These are phyloP conservation scores for Monilinia fructigena DNA, from an alignment of 2,329 filamentous ascomycete species.

Conservation along the genomic window DNA sequence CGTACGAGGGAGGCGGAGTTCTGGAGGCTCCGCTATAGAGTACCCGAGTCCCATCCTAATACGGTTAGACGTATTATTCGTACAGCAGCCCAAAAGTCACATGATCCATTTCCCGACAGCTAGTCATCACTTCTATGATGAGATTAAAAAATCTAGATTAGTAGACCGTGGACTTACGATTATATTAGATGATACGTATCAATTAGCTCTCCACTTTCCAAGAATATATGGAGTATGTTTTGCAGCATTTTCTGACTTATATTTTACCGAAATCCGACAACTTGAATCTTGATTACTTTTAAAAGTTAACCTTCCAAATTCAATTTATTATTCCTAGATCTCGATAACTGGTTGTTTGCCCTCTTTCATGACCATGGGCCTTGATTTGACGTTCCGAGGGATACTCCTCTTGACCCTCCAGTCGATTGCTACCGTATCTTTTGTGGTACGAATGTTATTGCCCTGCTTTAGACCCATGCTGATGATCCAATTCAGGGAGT, in stretches of 20 bases:
- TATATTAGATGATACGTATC: too few species aligned
- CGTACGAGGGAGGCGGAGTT: too few species aligned
- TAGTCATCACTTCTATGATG: too few species aligned
- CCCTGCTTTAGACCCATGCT: background rate
- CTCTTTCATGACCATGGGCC: background rate
- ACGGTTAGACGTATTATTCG: too few species aligned
- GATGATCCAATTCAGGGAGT: background rate
- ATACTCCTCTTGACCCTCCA: background rate
- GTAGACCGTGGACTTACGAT: too few species aligned
- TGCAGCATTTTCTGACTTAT: background rate
- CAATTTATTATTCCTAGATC: background rate
- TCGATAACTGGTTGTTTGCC: background rate
- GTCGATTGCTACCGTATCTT: background rate
- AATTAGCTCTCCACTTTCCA: background rate
- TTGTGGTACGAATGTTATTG: background rate
- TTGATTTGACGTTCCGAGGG: background rate
- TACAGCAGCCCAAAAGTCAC: too few species aligned
- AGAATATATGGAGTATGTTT: background rate
- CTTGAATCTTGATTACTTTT: background rate
- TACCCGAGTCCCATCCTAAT: too few species aligned
- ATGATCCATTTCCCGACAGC: too few species aligned
- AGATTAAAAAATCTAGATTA: too few species aligned
- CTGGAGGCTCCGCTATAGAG: too few species aligned
- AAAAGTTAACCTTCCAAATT: background rate
- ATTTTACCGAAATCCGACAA: background rate